Conservation (phyloP, 2,329 filamentous ascomycete species). For the Penicillium concentricum region DNA sequence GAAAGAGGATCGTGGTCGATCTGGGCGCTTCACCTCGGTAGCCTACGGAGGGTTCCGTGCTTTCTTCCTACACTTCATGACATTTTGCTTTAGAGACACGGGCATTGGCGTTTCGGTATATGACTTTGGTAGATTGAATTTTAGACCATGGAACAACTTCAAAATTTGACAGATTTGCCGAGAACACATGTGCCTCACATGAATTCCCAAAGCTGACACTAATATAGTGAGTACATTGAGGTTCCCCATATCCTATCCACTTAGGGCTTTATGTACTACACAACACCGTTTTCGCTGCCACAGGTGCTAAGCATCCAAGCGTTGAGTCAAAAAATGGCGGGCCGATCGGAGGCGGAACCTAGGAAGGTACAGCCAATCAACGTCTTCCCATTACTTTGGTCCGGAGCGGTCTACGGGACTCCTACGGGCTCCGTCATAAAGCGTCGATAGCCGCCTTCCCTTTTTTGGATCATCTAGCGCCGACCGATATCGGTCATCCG, state of each 20-base stretch:
- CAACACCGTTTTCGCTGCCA: too few relatives aligned
- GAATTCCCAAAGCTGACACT: too few relatives aligned
- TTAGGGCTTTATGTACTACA: too few relatives aligned
- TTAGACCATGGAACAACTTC: neutral
- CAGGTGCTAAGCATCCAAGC: neutral
- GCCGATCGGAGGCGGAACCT: constrained; percentile 13
- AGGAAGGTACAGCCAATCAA: constrained; percentile 14
- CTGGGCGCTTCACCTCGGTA: constrained; percentile 16
- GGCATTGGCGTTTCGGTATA: constrained; percentile 10
- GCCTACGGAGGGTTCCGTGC: neutral
- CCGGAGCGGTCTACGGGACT: constrained; percentile 14
- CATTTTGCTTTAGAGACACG: neutral
- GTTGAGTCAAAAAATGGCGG: constrained; percentile 2
- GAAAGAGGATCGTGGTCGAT: constrained; percentile 66
- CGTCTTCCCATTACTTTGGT: constrained; percentile 9
- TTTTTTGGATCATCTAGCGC: constrained; percentile 5
- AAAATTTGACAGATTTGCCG: neutral
- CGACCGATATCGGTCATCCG: constrained; percentile 20
- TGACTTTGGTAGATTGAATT: neutral
- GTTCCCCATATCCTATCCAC: too few relatives aligned
- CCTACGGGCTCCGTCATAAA: constrained; percentile 18
- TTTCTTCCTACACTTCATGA: neutral
- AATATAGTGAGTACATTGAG: too few relatives aligned
- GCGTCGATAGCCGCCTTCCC: constrained; percentile 20
- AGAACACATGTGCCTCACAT: neutral